Evolutionary conservation across 176 grass and related monocot species (phyloP), one percentile per base, ranked within the genome.

Genomic region (Musa beccarii): DNA sequence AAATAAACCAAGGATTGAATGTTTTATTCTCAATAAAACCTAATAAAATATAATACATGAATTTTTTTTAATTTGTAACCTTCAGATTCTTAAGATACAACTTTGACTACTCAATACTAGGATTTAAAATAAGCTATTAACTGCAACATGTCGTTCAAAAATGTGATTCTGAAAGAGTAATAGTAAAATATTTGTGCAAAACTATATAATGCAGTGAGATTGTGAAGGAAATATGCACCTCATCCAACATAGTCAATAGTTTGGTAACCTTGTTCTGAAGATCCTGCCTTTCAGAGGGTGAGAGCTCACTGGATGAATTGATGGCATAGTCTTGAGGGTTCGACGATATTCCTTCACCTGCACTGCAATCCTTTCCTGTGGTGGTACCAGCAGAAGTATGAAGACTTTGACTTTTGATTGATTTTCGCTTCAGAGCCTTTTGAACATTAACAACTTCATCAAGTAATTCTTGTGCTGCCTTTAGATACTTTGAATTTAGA

Each of bases 221-320:
- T 43, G 4, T 43, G 8, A 57, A n/a, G 63, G 16, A 19, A 17
- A 68, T 66, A 49, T 69, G 74, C 74, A 91, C 94, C 90, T 97
- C 90, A 78, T 98, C 94, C 65, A 98, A 76, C 82, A 98, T 92
- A 20, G 89, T 82, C 78, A 91, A 76, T 59, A 98, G 80, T 2
- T 89, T 92, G 20, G 84, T 91, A 59, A 98, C 86, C 59, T 98
- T 98, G 89, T 98, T 91, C 84, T 93, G 94, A 12, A 98, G 88
- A 28, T 98, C 94, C 14, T 98, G 94, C 78, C 88, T 82, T 68
- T 93, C 94, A 22, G 90, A 78, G 15, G 94, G 74, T 54, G 94
- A 89, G 20, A 98, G 82, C 59, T 98, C 90, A 59, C 76, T 52
- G 22, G 77, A 43, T 6, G 87, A 88, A 66, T 79, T 86, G 13